A percentile compares a stretch with the other conserved stretches of the same genome.
These are phyloP conservation scores for Leccinum olivaceopallidum DNA, from an alignment of 768 basidiomycete species.

Conservation along the genomic window DNA sequence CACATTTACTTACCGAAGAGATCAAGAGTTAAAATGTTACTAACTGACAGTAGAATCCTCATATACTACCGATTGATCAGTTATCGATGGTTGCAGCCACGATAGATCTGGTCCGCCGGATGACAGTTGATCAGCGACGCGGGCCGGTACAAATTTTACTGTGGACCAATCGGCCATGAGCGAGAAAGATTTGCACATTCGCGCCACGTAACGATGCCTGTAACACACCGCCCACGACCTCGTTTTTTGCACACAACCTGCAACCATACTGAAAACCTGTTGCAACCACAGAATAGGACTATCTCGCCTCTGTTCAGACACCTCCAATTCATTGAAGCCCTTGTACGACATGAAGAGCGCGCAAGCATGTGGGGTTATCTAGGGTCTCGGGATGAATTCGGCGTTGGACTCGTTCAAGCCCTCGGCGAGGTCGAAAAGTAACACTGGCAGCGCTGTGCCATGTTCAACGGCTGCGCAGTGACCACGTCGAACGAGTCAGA, in stretches of 20 bases:
- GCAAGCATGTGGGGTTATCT: background rate
- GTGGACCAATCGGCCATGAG: constrained; percentile 20
- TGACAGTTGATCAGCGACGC: constrained; percentile 15
- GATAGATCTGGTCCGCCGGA: background rate
- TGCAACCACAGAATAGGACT: background rate
- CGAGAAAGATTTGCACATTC: constrained; percentile 19
- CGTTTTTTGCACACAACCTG: constrained; percentile 3
- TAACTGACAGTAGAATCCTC: background rate
- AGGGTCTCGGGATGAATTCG: background rate
- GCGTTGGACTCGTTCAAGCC: background rate
- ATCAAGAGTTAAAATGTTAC: too few relatives aligned
- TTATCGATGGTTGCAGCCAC: constrained; percentile 25
- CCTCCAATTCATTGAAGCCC: background rate
- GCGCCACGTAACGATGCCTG: constrained; percentile 15
- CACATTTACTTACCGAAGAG: too few relatives aligned
- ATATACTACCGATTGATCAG: background rate
- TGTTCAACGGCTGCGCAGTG: too few relatives aligned
- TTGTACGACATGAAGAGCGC: background rate
- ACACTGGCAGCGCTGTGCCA: too few relatives aligned
- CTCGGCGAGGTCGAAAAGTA: background rate
- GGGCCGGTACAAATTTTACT: constrained; percentile 11
- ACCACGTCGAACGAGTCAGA: background rate
- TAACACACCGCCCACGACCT: constrained; percentile 17
- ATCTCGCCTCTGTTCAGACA: background rate
- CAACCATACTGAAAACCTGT: background rate